phyloP scores from a whole-genome alignment of 768 basidiomycete genomes.

The Mrakia blollopis region DNA sequence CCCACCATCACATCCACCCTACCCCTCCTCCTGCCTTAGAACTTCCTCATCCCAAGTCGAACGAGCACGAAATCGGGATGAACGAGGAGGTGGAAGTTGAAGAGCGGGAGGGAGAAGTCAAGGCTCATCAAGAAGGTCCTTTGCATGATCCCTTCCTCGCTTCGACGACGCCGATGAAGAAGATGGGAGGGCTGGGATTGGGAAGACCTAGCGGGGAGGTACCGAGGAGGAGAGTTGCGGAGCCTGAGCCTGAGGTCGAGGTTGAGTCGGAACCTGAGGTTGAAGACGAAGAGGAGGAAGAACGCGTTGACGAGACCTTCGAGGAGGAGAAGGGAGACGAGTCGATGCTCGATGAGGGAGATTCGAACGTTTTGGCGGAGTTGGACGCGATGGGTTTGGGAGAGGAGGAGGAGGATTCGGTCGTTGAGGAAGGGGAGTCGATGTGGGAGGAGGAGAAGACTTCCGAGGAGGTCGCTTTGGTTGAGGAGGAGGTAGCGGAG shows the following conservation, averaged over 20 bases:
- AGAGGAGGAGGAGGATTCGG: neutral
- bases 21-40: neutral
- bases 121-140: constrained; percentile 28
- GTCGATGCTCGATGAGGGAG: neutral
- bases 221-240: neutral
- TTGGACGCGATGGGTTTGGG: neutral
- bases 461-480: constrained; percentile 3
- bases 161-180: constrained; percentile 1
- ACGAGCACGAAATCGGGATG: constrained; percentile 11
- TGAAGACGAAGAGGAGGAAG: neutral
- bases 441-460: constrained; percentile 12
- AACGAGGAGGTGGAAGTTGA: constrained; percentile 12
- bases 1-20: neutral
- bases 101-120: constrained; percentile 4
- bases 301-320: too few relatives aligned
- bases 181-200: constrained; percentile 14
- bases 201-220: constrained; percentile 6
- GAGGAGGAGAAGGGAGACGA: neutral
- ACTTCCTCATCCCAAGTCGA: neutral
- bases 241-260: neutral
- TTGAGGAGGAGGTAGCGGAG: neutral
- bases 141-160: constrained; percentile 28
- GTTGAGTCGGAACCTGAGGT: neutral
- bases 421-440: neutral
- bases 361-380: neutral